These are phyloP conservation scores for Aureobasidium lini DNA, from an alignment of 2,329 filamentous ascomycete species.

Conservation along the genomic window DNA sequence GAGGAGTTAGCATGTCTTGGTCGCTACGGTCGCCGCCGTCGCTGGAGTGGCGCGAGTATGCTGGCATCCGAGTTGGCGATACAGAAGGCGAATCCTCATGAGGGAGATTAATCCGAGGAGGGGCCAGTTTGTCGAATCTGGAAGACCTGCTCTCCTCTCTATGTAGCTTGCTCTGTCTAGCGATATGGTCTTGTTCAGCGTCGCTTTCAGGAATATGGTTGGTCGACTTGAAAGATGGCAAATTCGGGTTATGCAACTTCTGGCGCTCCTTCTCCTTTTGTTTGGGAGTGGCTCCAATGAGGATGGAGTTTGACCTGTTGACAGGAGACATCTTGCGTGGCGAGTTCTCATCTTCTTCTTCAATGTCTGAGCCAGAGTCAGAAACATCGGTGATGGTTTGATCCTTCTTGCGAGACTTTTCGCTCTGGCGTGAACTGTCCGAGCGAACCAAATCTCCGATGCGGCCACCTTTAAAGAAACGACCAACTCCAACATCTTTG, in stretches of 20 bases:
- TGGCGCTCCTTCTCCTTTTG: conserved; percentile 31
- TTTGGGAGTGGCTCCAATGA: background rate
- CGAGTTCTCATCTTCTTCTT: conserved; percentile 36
- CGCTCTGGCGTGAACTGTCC: conserved; percentile 55
- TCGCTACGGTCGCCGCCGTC: background rate
- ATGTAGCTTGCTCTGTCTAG: conserved; percentile 33
- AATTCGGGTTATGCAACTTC: conserved; percentile 36
- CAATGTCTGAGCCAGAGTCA: conserved; percentile 36
- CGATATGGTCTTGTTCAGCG: conserved; percentile 33
- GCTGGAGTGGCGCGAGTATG: background rate
- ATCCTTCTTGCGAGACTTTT: conserved; percentile 54
- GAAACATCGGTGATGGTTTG: conserved; percentile 18
- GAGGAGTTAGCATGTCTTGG: background rate
- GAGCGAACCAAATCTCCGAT: conserved; percentile 66
- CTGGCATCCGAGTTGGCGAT: background rate
- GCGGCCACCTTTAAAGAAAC: conserved; percentile 70
- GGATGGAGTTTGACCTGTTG: conserved; percentile 22
- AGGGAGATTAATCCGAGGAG: conserved; percentile 41
- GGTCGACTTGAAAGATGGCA: conserved; percentile 47
- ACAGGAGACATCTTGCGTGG: conserved; percentile 16
- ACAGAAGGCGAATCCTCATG: background rate
- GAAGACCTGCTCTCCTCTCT: conserved; percentile 33
- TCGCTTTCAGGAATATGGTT: conserved; percentile 23
- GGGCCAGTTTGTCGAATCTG: conserved; percentile 39
- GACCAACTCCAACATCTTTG: conserved; percentile 47